These are phyloP conservation scores for Candolleomyces aberdarensis DNA, from an alignment of 768 basidiomycete genomes.

Conservation along the genomic window DNA sequence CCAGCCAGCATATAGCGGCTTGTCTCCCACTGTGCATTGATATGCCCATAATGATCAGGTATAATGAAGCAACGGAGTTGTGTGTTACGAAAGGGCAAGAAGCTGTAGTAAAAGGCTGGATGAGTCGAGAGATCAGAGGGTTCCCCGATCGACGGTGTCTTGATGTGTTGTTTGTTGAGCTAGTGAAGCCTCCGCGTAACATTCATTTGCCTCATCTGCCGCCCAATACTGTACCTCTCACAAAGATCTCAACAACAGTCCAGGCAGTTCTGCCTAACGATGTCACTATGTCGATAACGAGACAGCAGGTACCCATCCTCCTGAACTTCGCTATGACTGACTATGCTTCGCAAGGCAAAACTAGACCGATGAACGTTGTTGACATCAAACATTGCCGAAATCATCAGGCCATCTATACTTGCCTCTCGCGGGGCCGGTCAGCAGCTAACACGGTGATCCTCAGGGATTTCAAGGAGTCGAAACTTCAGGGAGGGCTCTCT, in stretches of 20 bases:
- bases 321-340: too few relatives aligned
- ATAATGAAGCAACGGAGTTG: not conserved
- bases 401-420: too few relatives aligned
- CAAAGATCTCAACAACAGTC: not conserved
- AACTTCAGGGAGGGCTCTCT: too few relatives aligned
- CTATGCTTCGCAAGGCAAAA: too few relatives aligned
- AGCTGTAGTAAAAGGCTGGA: not conserved
- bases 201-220: slow-evolving; percentile 10
- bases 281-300: slow-evolving; percentile 8
- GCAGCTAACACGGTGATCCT: too few relatives aligned
- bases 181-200: not conserved
- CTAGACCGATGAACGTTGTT: too few relatives aligned
- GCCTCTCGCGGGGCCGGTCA: too few relatives aligned
- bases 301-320: slow-evolving; percentile 22
- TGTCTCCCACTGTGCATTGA: not conserved
- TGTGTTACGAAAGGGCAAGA: slow-evolving; percentile 1
- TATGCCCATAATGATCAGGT: not conserved
- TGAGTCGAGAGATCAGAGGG: not conserved
- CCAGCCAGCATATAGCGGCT: not conserved
- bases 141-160: not conserved
- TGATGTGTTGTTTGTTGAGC: not conserved
- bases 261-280: slow-evolving; percentile 11
- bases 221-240: slow-evolving; percentile 27
- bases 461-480: too few relatives aligned
- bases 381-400: too few relatives aligned